A percentile compares a stretch with the other conserved stretches of the same genome.
Evolutionary conservation across 805 yeast species (phyloP).

Genomic region (Teunomyces tritomae): DNA sequence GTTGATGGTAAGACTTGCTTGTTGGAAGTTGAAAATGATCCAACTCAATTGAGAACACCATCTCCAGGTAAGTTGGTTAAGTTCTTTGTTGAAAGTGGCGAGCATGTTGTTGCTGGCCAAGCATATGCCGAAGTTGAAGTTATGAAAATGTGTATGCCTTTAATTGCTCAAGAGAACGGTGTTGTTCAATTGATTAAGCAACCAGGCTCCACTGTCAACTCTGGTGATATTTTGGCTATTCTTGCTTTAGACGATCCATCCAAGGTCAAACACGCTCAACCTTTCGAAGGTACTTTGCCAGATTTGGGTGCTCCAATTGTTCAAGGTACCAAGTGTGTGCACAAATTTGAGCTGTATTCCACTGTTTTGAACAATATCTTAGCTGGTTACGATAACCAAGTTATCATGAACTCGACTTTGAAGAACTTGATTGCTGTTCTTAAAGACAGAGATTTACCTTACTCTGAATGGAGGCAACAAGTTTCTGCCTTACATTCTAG

Average conservation of each 20-base stretch:
- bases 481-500: conserved; percentile 91
- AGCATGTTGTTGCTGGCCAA: conserved; percentile 86
- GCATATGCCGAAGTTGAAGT: conserved; percentile 98
- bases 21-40: conserved; percentile 94
- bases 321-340: conserved; percentile 80
- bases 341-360: conserved; percentile 60
- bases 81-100: conserved; percentile 92
- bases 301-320: conserved; percentile 80
- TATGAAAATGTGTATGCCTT: conserved; percentile 99
- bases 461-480: conserved; percentile 84
- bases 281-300: conserved; percentile 92
- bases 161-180: conserved; percentile 92
- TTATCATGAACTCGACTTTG: conserved; percentile 82
- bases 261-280: conserved; percentile 93
- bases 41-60: conserved; percentile 97
- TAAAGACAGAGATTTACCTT: conserved; percentile 81
- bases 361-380: conserved; percentile 73
- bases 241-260: conserved; percentile 94
- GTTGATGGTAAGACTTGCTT: conserved; percentile 94
- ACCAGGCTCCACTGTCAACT: conserved; percentile 95
- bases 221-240: conserved; percentile 96
- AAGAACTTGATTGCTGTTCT: conserved; percentile 68
- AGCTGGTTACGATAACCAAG: conserved; percentile 93
- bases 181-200: conserved; percentile 88
- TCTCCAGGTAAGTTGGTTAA: conserved; percentile 98